Evolutionary conservation across 2,329 filamentous ascomycete species (phyloP), one percentile per base, ranked within the genome.

Genomic region (Didymella keratinophila): DNA sequence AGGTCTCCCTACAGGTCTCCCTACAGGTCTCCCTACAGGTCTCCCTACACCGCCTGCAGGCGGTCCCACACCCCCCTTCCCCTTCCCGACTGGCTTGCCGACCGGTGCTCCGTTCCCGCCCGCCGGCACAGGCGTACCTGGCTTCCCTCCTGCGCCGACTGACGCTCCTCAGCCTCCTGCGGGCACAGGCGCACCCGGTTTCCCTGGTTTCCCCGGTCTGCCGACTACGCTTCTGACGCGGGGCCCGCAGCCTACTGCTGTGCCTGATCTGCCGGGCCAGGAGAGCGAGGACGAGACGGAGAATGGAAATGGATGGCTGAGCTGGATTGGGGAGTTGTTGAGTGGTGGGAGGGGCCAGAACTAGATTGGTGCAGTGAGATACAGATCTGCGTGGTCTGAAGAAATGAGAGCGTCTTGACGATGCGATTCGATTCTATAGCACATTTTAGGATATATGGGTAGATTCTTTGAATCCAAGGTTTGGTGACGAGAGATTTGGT

Each of bases 231-330:
- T 66, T 14, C 8, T 63, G 11, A 66, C 64, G 6, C 62, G 60
- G 9, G 64, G 64, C 2, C 62, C 64, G 3, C 43, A 45, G 2
- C 63, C 63, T 7, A 65, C 63, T 7, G 37, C 50, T 44, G 54
- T 41, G 16, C 56, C 63, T 21, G 51, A 45, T 1, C 18, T 23
- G 7, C 53, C 63, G 2, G 47, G 41, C 1, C 20, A 57, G 3
- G 54, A 56, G 10, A 49, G 47, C 21, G 43, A 55, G 10, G 12
- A 32, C 30, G 14, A 52, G 25, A 28, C 23, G 1, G 14, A 52
- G 12, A 30, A 32, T 14, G 50, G 43, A 5, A 62, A 60, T 11
- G 49, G 48, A 7, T 67, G 51, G 46, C 34, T 56, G 36, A 36
- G 45, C 3, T 63, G 61, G 62, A n/a, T 65, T 11, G 36, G 48